Evolutionary conservation across 495 filamentous ascomycete genomes (phyloP), one percentile per base, ranked within the genome.

Genomic region (Penicillium canescens): DNA sequence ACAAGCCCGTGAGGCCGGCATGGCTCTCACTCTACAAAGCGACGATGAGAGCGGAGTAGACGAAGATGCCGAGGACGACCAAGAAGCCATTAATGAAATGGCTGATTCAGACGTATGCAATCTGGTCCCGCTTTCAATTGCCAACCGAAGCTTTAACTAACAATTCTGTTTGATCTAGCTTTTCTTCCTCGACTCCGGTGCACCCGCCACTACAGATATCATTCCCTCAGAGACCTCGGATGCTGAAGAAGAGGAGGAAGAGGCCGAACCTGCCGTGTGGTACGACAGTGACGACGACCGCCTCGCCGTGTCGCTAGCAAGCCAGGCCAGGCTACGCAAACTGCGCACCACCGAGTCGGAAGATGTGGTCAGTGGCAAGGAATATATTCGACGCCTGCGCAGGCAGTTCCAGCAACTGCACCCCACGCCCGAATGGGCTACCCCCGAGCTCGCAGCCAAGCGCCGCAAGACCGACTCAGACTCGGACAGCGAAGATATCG

Each of bases 251-350:
- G 61, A 70, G 18, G 63, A 66, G 2, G 64, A 67, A 21, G 66
- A 72, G 10, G 60, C 67, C 1, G 68, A 63, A 20, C 69, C 78
- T 52, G 50, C 89, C 10, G 87, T 89, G 12, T 98, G 94, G 94
- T 83, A 91, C 57, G 94, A 98, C 72, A 96, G 92, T 70, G 94
- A 98, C 60, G 94, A 98, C 61, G 94, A 98, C 64, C 82, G 87
- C 36, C 74, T 96, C 45, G 82, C 82, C 16, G 77, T 98, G 42
- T 96, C 92, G 3, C 80, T 98, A 11, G 88, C 88, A 9, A 78
- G 84, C 37, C 82, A 86, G 38, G 78, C 80, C 16, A 81, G 86
- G 42, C 71, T 96, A 61, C 80, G 93, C 42, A 98, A 97, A 67
- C 76, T 98, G 42, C 82, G 94, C 35, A 71, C 82, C 7, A 80